Evolutionary conservation across 768 basidiomycete genomes (phyloP).

Genomic region (Termitomyces titanicus): DNA sequence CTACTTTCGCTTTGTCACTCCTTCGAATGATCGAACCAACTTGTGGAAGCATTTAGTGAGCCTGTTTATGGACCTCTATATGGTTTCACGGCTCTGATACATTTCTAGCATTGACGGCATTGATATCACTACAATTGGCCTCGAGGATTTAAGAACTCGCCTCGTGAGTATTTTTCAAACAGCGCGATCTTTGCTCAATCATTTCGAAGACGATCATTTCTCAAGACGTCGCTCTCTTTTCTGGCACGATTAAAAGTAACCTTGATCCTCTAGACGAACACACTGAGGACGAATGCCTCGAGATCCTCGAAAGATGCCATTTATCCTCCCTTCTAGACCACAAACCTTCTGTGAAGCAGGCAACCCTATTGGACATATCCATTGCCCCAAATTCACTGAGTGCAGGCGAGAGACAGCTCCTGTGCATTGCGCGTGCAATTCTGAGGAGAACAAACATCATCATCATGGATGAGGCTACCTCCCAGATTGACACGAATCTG

Average conservation of each 20-base stretch:
- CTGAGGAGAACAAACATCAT: constrained; percentile 62
- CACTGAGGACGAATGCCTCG: constrained; percentile 57
- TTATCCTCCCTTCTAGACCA: constrained; percentile 42
- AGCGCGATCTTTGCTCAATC: neutral
- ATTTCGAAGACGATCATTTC: constrained; percentile 59
- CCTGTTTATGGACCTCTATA: neutral
- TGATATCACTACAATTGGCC: constrained; percentile 62
- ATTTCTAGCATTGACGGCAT: constrained; percentile 58
- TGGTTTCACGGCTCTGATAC: neutral
- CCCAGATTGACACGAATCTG: constrained; percentile 67
- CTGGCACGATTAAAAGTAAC: constrained; percentile 70
- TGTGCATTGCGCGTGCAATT: constrained; percentile 68
- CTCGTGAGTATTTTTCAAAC: constrained; percentile 35
- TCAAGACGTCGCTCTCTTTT: constrained; percentile 73
- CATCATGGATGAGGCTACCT: constrained; percentile 78
- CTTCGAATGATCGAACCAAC: constrained; percentile 61
- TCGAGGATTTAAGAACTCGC: constrained; percentile 64
- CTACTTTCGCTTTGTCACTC: constrained; percentile 53
- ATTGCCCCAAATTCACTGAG: constrained; percentile 67
- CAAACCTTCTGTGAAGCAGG: constrained; percentile 25
- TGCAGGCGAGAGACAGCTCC: constrained; percentile 76
- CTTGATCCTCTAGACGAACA: constrained; percentile 64
- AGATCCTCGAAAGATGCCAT: constrained; percentile 65
- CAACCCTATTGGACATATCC: constrained; percentile 50
- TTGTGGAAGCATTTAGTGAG: constrained; percentile 56